phyloP scores from a whole-genome alignment of 495 filamentous ascomycete species.

The Chaetomium tenue region DNA sequence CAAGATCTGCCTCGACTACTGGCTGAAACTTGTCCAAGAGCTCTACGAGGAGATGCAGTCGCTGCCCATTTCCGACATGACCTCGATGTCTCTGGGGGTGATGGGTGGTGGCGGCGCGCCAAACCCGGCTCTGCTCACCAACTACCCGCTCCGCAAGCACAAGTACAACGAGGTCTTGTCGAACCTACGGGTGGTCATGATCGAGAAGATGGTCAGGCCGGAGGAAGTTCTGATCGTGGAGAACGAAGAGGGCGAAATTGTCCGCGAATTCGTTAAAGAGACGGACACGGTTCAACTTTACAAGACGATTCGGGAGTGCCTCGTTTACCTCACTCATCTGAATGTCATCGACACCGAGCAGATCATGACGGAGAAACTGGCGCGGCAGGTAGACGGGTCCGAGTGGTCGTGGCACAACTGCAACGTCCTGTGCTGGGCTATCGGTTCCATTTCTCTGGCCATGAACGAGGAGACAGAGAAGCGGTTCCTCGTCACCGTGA shows the following conservation, averaged over 20 bases:
- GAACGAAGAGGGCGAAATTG: constrained; percentile 98
- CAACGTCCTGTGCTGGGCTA: constrained; percentile 99
- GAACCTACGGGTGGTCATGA: constrained; percentile 95
- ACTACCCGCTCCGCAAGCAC: constrained; percentile 92
- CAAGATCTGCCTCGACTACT: constrained; percentile 99
- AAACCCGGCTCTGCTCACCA: constrained; percentile 75
- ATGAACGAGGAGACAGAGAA: constrained; percentile 99
- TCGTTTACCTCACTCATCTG: constrained; percentile 96
- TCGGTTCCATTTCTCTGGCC: constrained; percentile 95
- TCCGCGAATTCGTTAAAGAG: constrained; percentile 98
- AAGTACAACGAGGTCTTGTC: constrained; percentile 93
- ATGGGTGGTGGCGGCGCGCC: constrained; percentile 74
- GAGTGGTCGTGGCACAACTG: constrained; percentile 99
- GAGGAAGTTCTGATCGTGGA: constrained; percentile 99
- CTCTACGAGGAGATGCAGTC: constrained; percentile 98
- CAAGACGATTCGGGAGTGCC: constrained; percentile 95
- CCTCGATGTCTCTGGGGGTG: constrained; percentile 71
- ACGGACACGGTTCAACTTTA: constrained; percentile 98
- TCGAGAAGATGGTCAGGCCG: constrained; percentile 97
- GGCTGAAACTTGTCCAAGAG: constrained; percentile 97
- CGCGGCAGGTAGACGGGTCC: constrained; percentile 85
- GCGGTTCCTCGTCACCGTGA: constrained; percentile 95
- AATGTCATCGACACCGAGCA: constrained; percentile 96
- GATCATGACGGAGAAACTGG: constrained; percentile 98
- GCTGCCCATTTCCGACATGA: constrained; percentile 85